Base-by-base conservation (phyloP, 495 filamentous ascomycete genomes). In the Aspergillus taichungensis region DNA sequence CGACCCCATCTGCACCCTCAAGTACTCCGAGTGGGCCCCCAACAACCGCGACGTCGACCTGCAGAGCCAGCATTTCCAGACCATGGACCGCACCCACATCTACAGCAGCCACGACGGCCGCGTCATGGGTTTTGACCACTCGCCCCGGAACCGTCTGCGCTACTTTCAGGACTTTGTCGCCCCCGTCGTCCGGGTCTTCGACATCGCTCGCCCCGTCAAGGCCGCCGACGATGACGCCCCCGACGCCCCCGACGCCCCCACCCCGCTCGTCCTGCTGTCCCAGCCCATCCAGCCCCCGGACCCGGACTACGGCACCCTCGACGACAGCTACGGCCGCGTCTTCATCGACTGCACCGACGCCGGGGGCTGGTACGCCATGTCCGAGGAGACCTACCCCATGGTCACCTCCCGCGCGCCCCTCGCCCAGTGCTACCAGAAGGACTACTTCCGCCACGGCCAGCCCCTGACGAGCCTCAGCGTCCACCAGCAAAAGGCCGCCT, bases 291-390 rank as follows among this genome's bases (percentile, higher is more conserved):
- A 83, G 42, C 88, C 88, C 1, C 67, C 75, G 6, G 71, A 77
- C 39, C 68, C 69, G 5, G 71, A 74, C 42, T 79, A 82, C 41
- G 74, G 73, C 12, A 63, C 66, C 5, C 67, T 73, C 13, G 74
- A 79, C 40, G 76, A 77, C 11, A 71, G 76, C 24, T 78, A 76
- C 34, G 66, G 75, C 43, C 80, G 80, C 31, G 82, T 95, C 3
- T 95, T 92, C 59, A 76, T 98, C 38, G 94, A 95, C 56, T 82
- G 81, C 44, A 96, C 88, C 6, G 78, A 85, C 50, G 72, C 73
- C 32, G 90, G 88, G 32, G 83, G 87, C 46, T 96, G 90, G 88
- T 98, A 91, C 63, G 92, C 90, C 12, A 77, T 98, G 64, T 95
- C 92, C 0, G 91, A 94, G 41, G 77, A 63, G 43, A 83, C 79